Evolutionary conservation across 2,329 filamentous ascomycete genomes (phyloP).

Genomic region (Metarhizium sp.): DNA sequence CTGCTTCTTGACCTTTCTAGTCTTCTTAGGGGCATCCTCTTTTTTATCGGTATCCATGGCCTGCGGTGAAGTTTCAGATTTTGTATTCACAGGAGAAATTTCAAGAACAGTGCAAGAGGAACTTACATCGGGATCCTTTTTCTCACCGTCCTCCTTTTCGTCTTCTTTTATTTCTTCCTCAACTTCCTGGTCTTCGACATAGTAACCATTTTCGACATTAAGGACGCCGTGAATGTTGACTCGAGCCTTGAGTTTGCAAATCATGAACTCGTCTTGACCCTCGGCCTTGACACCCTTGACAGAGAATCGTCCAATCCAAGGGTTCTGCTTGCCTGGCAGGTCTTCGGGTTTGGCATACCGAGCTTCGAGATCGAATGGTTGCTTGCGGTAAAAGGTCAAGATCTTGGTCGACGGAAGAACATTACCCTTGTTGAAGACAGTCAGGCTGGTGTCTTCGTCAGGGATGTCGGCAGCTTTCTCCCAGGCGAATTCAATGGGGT

Average conservation of each 20-base stretch:
- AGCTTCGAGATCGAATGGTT: slow-evolving; percentile 92
- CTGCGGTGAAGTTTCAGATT: slow-evolving; percentile 27
- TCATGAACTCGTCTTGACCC: slow-evolving; percentile 95
- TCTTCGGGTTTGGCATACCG: slow-evolving; percentile 80
- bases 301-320: slow-evolving; percentile 96
- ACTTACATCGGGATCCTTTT: slow-evolving; percentile 69
- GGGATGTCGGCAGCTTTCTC: slow-evolving; percentile 98
- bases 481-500: slow-evolving; percentile 98
- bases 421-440: slow-evolving; percentile 95
- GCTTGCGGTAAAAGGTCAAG: slow-evolving; percentile 97
- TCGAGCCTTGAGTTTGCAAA: slow-evolving; percentile 97
- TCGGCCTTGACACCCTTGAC: slow-evolving; percentile 96
- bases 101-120: neutral
- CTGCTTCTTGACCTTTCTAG: slow-evolving; percentile 98
- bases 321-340: slow-evolving; percentile 81
- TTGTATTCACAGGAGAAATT: neutral
- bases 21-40: slow-evolving; percentile 68
- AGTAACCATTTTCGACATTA: slow-evolving; percentile 95
- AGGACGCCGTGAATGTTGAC: slow-evolving; percentile 94
- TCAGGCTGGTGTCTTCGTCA: slow-evolving; percentile 94
- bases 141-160: slow-evolving; percentile 56
- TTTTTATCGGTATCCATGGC: slow-evolving; percentile 79
- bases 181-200: slow-evolving; percentile 93
- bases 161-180: slow-evolving; percentile 85
- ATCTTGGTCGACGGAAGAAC: slow-evolving; percentile 98